Evolutionary conservation across 2,329 filamentous ascomycete species (phyloP).

Genomic region (Dactylonectria macrodidyma): DNA sequence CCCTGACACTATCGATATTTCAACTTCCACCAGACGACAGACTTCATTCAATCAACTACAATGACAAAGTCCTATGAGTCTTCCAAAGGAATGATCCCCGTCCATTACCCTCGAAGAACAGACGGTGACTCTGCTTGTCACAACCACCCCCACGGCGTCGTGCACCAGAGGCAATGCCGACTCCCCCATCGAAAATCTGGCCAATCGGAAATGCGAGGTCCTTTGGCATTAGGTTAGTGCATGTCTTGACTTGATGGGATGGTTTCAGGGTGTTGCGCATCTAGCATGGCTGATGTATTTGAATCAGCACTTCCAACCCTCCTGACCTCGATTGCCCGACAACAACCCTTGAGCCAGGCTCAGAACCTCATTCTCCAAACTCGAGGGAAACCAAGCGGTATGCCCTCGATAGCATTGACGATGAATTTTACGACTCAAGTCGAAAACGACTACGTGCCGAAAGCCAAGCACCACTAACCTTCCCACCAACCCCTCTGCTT

Average conservation of each 20-base stretch:
- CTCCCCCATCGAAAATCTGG: conserved; percentile 14
- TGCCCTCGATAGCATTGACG: not conserved
- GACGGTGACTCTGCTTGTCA: no score
- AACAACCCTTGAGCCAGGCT: not conserved
- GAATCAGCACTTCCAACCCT: not conserved
- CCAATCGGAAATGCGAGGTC: conserved; percentile 1
- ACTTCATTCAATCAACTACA: not conserved
- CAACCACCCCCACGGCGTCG: conserved; percentile 25
- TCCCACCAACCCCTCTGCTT: not conserved
- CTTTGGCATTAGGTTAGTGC: conserved; percentile 12
- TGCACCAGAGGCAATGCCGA: conserved; percentile 6
- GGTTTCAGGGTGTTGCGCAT: not conserved
- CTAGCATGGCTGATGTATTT: conserved; percentile 6
- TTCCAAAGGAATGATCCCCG: not conserved
- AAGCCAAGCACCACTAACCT: not conserved
- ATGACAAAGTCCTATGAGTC: not conserved
- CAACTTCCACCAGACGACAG: not conserved
- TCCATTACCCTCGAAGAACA: not conserved
- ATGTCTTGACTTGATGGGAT: not conserved
- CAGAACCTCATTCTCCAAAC: not conserved
- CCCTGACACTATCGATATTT: not conserved
- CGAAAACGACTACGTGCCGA: conserved; percentile 1
- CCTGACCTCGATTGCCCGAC: not conserved
- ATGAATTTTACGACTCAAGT: not conserved
- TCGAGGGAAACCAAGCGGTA: conserved; percentile 8